Conservation (phyloP, 305 asterid species). For the Salvia sclarea region DNA sequence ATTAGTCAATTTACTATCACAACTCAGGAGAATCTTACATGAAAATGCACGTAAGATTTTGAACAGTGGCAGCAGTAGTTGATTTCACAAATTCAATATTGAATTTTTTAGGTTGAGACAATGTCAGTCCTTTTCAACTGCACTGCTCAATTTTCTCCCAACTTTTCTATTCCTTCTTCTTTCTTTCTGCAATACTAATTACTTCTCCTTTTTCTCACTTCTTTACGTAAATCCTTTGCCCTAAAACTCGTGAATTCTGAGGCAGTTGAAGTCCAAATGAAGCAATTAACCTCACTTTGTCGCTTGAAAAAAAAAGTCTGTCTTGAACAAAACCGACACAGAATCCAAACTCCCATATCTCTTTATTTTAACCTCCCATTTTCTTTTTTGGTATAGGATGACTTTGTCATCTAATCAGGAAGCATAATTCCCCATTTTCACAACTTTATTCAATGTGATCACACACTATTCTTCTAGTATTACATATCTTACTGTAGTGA, state of each 20-base stretch:
- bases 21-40: conserved; percentile 43
- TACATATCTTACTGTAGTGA: neutral
- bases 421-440: conserved; percentile 37
- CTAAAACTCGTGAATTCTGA: neutral
- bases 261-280: conserved; percentile 37
- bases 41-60: conserved; percentile 27
- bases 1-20: conserved; percentile 54
- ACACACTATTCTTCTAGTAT: neutral
- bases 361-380: conserved; percentile 11
- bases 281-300: conserved; percentile 29
- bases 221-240: neutral
- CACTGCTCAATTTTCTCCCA: neutral
- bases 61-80: neutral
- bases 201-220: neutral
- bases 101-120: no score
- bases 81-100: conserved; percentile 7
- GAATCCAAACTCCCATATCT: conserved; percentile 23
- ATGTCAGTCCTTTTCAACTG: conserved; percentile 1
- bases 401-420: conserved; percentile 40
- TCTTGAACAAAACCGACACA: conserved; percentile 30
- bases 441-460: conserved; percentile 24
- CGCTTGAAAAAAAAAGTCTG: conserved; percentile 30
- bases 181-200: neutral
- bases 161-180: neutral
- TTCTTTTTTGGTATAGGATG: conserved; percentile 10